Percentiles rank a stretch among this genome's conserved stretches.
phyloP scores from a whole-genome alignment of 352 stramenopile genomes.

The Globisporangium camurandrum region DNA sequence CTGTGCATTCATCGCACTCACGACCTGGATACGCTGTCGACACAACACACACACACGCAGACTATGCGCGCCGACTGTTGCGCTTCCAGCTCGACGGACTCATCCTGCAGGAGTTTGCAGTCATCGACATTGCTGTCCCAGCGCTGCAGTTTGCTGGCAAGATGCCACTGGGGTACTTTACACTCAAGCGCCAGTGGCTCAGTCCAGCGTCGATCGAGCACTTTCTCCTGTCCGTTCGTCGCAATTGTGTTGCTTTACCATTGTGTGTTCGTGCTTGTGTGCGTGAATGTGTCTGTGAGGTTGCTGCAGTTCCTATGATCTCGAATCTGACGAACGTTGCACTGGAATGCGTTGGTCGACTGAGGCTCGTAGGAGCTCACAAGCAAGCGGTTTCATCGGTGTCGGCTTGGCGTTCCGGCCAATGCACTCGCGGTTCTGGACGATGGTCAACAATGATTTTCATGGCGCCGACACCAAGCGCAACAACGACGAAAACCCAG shows the following conservation, averaged over 20 bases:
- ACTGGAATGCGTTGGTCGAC: too few species aligned
- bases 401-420: slow-evolving; percentile 32
- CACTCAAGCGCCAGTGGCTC: slow-evolving; percentile 32
- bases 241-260: background rate
- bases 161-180: slow-evolving; percentile 32
- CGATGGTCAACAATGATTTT: slow-evolving; percentile 17
- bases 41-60: too few species aligned
- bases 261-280: background rate
- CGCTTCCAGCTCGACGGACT: slow-evolving; percentile 33
- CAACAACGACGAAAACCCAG: too few species aligned
- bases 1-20: too few species aligned
- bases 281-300: background rate
- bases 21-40: too few species aligned
- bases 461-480: background rate
- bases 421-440: slow-evolving; percentile 31
- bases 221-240: slow-evolving; percentile 26
- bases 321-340: too few species aligned
- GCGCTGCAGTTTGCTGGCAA: slow-evolving; percentile 16
- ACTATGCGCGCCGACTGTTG: slow-evolving; percentile 49
- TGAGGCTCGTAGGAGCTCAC: slow-evolving; percentile 25
- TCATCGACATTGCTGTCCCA: slow-evolving; percentile 20
- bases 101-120: slow-evolving; percentile 19
- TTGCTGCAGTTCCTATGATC: too few species aligned
- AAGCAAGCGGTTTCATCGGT: slow-evolving; percentile 47
- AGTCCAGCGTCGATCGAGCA: slow-evolving; percentile 34